phyloP scores from a whole-genome alignment of 2,329 filamentous ascomycete genomes.

The Dothidotthia symphoricarpi region DNA sequence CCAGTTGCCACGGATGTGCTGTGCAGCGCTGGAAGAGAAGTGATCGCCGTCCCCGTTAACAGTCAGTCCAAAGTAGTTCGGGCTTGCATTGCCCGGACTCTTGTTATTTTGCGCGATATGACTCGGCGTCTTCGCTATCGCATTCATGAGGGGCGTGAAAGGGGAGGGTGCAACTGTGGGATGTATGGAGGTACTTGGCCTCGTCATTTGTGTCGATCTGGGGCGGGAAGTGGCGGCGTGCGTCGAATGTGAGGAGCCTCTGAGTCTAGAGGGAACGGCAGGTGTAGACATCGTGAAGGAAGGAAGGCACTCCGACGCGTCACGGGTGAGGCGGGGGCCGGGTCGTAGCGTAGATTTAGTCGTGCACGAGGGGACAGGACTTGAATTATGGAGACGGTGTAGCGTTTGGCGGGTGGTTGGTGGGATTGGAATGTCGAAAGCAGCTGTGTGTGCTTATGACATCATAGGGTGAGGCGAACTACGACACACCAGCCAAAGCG shows the following conservation, averaged over 20 bases:
- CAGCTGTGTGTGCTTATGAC: too few relatives aligned
- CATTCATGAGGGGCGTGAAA: constrained; percentile 36
- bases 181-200: constrained; percentile 28
- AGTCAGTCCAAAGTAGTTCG: constrained; percentile 83
- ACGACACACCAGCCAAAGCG: too few relatives aligned
- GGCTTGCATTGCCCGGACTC: constrained; percentile 55
- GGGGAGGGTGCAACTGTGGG: constrained; percentile 22
- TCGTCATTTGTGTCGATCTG: constrained; percentile 32
- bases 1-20: constrained; percentile 69
- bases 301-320: constrained; percentile 4
- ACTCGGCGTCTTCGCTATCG: constrained; percentile 34
- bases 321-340: constrained; percentile 17
- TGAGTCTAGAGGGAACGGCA: constrained; percentile 33
- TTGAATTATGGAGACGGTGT: constrained; percentile 23
- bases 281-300: constrained; percentile 34
- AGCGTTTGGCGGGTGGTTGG: constrained; percentile 1
- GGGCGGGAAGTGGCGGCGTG: constrained; percentile 26
- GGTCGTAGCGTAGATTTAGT: constrained; percentile 4
- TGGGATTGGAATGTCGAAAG: too few relatives aligned
- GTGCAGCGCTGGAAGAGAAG: constrained; percentile 59
- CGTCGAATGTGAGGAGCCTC: constrained; percentile 27
- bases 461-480: too few relatives aligned
- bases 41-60: constrained; percentile 61
- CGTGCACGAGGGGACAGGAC: constrained; percentile 18
- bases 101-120: constrained; percentile 27